Evolutionary conservation across 306 rosid genomes (phyloP).

Genomic region (Quercus berberidifolia): DNA sequence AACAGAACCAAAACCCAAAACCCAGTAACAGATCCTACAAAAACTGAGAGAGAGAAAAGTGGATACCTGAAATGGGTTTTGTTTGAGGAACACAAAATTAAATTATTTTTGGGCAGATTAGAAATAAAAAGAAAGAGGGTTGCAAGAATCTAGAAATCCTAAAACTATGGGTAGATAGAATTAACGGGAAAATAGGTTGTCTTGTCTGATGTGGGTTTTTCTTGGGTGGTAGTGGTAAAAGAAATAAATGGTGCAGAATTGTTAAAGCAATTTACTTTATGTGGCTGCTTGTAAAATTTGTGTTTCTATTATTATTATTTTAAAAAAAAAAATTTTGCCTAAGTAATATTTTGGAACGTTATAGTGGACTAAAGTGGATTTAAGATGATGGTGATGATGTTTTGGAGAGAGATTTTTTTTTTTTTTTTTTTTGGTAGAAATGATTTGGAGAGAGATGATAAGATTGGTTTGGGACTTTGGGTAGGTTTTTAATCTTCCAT

Average conservation of each 20-base stretch:
- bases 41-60: constrained; percentile 2
- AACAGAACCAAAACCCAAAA: not conserved
- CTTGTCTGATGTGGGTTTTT: constrained; percentile 15
- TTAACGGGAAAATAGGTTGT: constrained; percentile 26
- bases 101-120: not conserved
- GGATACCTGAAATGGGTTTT: constrained; percentile 29
- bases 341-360: constrained; percentile 4
- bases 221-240: not conserved
- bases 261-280: not conserved
- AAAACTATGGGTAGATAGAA: not conserved
- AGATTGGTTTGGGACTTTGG: not conserved
- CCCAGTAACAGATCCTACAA: constrained; percentile 26
- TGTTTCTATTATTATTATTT: no score
- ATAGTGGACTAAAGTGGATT: not conserved
- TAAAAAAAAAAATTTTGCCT: no score
- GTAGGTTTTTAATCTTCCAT: not conserved
- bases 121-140: not conserved
- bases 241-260: not conserved
- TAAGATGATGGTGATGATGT: not conserved
- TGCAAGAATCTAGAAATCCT: constrained; percentile 11
- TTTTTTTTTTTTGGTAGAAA: not conserved
- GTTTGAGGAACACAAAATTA: constrained; percentile 12
- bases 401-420: not conserved
- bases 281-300: no score
- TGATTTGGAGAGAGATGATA: not conserved